Percentiles rank a stretch among this genome's conserved stretches.
These are phyloP conservation scores for Ploettnerulaceae sp. DNA, from an alignment of 2,329 filamentous ascomycete species.

Conservation along the genomic window DNA sequence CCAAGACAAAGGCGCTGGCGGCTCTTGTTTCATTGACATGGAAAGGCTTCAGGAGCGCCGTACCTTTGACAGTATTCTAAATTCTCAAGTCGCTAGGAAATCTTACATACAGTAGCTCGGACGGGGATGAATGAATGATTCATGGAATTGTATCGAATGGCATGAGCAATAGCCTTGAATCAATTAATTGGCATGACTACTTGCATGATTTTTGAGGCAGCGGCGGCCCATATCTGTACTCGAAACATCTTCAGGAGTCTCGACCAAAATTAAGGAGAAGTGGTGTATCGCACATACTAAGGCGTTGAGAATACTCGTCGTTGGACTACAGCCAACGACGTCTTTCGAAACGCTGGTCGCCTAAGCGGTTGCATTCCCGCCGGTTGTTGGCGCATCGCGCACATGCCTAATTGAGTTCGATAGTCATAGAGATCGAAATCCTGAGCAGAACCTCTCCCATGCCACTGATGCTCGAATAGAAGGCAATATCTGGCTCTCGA, in stretches of 20 bases:
- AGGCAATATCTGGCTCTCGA: too few species aligned
- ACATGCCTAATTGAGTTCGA: too few species aligned
- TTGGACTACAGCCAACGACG: constrained; percentile 1
- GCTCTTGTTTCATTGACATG: too few species aligned
- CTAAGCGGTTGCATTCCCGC: constrained; percentile 2
- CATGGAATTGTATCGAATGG: background rate
- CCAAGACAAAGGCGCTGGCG: too few species aligned
- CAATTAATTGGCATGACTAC: too few species aligned
- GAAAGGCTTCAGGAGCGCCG: too few species aligned
- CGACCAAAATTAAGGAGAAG: background rate
- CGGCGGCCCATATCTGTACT: background rate
- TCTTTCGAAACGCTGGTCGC: constrained; percentile 7
- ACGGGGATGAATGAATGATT: too few species aligned
- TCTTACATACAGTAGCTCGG: too few species aligned
- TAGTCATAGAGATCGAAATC: too few species aligned
- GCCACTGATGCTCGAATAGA: background rate
- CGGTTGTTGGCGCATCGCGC: background rate
- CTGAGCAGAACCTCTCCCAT: background rate
- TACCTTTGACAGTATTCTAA: too few species aligned
- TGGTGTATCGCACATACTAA: background rate
- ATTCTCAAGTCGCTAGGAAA: too few species aligned
- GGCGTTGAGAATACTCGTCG: background rate
- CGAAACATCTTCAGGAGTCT: background rate
- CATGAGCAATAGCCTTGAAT: background rate
- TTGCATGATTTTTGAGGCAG: background rate